Percentiles rank a stretch among this genome's conserved stretches.
Conservation (phyloP, 305 asterid genomes). For the Coffea humblotiana region DNA sequence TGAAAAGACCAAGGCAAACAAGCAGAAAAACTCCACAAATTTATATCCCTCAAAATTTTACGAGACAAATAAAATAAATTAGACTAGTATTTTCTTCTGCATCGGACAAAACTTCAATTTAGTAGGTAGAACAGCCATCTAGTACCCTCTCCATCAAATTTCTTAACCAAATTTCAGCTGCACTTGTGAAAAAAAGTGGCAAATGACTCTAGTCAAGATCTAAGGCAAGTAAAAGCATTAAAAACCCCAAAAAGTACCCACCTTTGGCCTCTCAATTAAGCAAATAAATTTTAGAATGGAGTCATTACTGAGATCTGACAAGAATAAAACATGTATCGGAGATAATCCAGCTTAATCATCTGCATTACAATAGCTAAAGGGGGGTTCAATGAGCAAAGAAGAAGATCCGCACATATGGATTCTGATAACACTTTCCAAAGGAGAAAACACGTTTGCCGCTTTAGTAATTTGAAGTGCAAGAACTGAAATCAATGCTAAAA, state of each 20-base stretch:
- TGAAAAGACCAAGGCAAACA: constrained; percentile 3
- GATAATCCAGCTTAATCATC: not conserved
- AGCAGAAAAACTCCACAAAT: not conserved
- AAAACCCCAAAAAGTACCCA: not conserved
- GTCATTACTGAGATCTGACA: not conserved
- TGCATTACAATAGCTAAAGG: not conserved
- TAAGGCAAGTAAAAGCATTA: no score
- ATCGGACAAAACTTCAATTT: not conserved
- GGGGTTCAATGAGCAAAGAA: no score
- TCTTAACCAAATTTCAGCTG: not conserved
- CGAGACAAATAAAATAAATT: not conserved
- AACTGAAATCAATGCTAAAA: not conserved
- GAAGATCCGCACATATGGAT: not conserved
- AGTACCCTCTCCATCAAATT: not conserved
- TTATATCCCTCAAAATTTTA: not conserved
- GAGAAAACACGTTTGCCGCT: not conserved
- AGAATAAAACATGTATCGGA: not conserved
- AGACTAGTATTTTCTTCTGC: not conserved
- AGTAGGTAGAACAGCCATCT: not conserved
- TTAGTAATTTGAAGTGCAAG: not conserved
- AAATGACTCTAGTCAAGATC: not conserved
- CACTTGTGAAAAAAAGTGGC: not conserved
- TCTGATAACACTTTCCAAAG: not conserved
- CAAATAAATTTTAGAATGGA: not conserved
- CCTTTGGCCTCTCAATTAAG: not conserved